Evolutionary conservation across 345 rosid genomes (phyloP), one percentile per base, ranked within the genome.

Genomic region (Euphorbia pulcherrima): DNA sequence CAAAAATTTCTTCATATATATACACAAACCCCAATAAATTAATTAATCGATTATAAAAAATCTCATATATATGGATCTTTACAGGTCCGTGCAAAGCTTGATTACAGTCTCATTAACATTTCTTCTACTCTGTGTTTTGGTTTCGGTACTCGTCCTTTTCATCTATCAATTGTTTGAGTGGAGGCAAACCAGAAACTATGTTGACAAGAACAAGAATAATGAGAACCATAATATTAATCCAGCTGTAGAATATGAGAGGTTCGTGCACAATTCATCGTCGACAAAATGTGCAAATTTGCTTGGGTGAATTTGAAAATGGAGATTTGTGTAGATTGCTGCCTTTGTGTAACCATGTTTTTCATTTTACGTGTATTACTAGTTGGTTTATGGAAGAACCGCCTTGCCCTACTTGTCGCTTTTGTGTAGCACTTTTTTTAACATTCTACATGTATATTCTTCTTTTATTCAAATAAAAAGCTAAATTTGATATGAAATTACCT

Each of bases 231-330:
- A 8, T 14, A 44, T 44, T 14, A 50, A 50, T 50, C 4, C 1
- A 18, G 54, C 6, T 27, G 3, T 0, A 62, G 28, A 62, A 1
- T 62, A 6, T 16, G 44, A 44, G 27, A 62, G 7, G 1, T 10
- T 27, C 23, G 7, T 3, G 16, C 24, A 41, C 12, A 12, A 44
- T 44, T 44, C 50, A 44, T 44, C 50, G 2, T 13, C 53, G 24
- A 62, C 53, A 21, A 53, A 62, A 62, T 62, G 66, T 62, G 66
- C 53, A 5, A n/a, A 62, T 62, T 62, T 62, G 66, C 37, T 44
- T 44, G 66, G 66, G 44, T 23, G 53, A 62, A 2, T 62, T 62
- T 26, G 11, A 6, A 8, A 26, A 20, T 62, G 37, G 35, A 41
- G 66, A 62, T 44, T 62, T 62, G 6, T 62, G 66, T 17, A 62